Base-by-base conservation (phyloP, 495 filamentous ascomycete species). In the Penicillium dipodomyicola region DNA sequence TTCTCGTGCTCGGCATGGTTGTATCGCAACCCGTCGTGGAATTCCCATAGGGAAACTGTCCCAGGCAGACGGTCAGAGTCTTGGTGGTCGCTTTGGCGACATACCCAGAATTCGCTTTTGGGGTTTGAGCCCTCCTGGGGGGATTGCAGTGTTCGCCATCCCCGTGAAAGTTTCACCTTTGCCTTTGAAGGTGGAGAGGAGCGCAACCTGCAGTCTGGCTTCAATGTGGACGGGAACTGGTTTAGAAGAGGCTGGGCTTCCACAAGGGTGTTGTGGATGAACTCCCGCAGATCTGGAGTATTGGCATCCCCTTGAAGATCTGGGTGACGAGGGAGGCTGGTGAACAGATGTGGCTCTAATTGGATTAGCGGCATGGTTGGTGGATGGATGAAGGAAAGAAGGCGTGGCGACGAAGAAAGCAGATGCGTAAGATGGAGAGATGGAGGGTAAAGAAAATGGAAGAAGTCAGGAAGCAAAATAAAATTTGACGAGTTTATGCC, bases 1-100 rank as follows among this genome's bases (percentile, higher is more conserved):
- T 71, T 78, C 71, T 95, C 90, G 58, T 88, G 78, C 69, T 81
- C 71, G 5, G 80, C 81, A 70, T 93, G 90, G 47, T 83, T 68
- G 12, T 76, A 69, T 59, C 83, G 78, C 60, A 92, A 70, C 33
- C 79, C 82, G 1, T 58, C 57, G 22, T 79, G 73, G 59, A 93
- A 92, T 59, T 93, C 90, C 1, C 57, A 69, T 77, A 81, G 89
- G 20, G 69, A 79, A 7, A 87, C 88, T 5, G 87, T 85, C 0
- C 87, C 87, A 15, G 74, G 61, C 40, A 67, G 64, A 5, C 70
- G 61, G 2, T 65, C 67, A 53, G 59, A 54, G 27, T 90, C 78
- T 29, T 69, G 68, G 69, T 94, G 88, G 33, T 80, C 69, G 61
- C 83, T 87, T 49, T 77, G 75, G 30, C 90, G 80, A 48, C 80